These are phyloP conservation scores for Aspergillus sp. DNA, from an alignment of 2,329 filamentous ascomycete genomes.

Conservation along the genomic window DNA sequence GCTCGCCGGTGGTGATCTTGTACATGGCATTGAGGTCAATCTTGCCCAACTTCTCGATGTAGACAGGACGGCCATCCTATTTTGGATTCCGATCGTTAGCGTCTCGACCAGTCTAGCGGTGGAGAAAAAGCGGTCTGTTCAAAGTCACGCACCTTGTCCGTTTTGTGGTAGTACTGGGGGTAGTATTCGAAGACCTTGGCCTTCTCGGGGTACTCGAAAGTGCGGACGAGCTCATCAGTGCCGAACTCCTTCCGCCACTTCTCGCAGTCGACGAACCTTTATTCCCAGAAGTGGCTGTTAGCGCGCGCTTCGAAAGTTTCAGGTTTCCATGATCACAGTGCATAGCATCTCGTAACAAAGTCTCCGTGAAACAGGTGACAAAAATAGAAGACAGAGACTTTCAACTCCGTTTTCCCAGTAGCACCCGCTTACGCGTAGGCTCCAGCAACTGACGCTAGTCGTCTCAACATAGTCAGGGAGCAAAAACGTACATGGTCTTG, in stretches of 20 bases:
- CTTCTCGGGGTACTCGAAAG: slow-evolving; percentile 87
- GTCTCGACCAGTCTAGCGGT: background rate
- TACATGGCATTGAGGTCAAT: slow-evolving; percentile 88
- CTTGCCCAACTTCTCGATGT: slow-evolving; percentile 94
- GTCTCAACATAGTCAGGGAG: background rate
- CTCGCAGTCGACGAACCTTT: slow-evolving; percentile 86
- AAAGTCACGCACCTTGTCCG: slow-evolving; percentile 49
- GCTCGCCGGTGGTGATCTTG: slow-evolving; percentile 87
- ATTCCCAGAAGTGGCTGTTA: slow-evolving; percentile 4
- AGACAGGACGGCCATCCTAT: slow-evolving; percentile 92
- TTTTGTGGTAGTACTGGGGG: slow-evolving; percentile 97
- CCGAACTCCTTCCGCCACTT: slow-evolving; percentile 87
- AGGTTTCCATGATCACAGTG: background rate
- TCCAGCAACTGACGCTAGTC: background rate
- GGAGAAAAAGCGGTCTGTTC: background rate
- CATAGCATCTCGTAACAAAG: background rate
- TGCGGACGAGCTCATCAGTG: slow-evolving; percentile 76
- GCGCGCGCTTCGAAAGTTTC: background rate
- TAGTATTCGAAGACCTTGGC: slow-evolving; percentile 84
- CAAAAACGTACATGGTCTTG: slow-evolving; percentile 76
- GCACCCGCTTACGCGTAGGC: background rate
- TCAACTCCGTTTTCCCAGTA: background rate
- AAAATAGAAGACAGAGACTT: background rate
- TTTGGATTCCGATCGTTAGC: slow-evolving; percentile 8
- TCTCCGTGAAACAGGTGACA: background rate